phyloP scores from a whole-genome alignment of 2,329 filamentous ascomycete genomes.

The Cercospora beticola region DNA sequence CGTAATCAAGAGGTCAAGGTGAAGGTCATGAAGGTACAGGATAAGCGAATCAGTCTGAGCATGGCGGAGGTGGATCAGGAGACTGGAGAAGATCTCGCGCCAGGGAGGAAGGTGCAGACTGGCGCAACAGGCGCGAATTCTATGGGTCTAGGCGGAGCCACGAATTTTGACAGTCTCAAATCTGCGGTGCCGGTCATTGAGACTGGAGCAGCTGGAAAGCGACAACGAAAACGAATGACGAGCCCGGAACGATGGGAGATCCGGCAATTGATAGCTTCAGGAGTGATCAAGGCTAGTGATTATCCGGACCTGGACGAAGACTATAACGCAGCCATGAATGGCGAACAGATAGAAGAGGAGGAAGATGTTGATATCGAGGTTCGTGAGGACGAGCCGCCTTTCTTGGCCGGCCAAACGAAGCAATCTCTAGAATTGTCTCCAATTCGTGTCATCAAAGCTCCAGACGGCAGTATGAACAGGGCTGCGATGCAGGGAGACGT shows the following conservation, averaged over 20 bases:
- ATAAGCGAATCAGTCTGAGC: conserved; percentile 76
- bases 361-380: conserved; percentile 98
- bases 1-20: conserved; percentile 84
- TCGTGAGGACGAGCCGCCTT: conserved; percentile 91
- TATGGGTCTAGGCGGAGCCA: conserved; percentile 69
- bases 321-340: conserved; percentile 81
- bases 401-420: conserved; percentile 92
- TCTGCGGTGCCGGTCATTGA: conserved; percentile 61
- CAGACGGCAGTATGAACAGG: conserved; percentile 95
- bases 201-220: conserved; percentile 51
- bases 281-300: conserved; percentile 86
- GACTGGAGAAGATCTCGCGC: conserved; percentile 78
- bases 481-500: conserved; percentile 91
- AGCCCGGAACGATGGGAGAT: conserved; percentile 98
- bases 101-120: conserved; percentile 73
- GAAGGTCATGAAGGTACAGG: conserved; percentile 86
- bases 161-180: conserved; percentile 42
- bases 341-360: conserved; percentile 87
- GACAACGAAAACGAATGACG: conserved; percentile 86
- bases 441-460: conserved; percentile 94
- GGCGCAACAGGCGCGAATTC: conserved; percentile 90
- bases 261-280: conserved; percentile 90
- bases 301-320: conserved; percentile 95
- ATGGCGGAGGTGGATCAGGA: conserved; percentile 97
- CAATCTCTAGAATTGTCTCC: conserved; percentile 92